phyloP scores from a whole-genome alignment of 2,329 filamentous ascomycete genomes.

The Aspergillus ustus region DNA sequence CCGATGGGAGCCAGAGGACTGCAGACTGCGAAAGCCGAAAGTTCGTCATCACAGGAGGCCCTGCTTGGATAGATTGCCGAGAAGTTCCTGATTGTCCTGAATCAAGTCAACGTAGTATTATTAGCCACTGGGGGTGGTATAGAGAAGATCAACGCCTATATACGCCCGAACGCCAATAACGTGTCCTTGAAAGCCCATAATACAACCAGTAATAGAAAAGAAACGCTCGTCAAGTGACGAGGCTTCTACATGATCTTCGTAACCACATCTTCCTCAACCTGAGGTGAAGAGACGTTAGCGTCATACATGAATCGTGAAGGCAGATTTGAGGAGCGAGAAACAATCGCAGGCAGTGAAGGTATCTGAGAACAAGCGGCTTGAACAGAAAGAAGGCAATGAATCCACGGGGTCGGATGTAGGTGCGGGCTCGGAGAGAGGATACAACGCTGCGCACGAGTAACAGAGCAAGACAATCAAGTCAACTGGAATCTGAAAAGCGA shows the following conservation, averaged over 20 bases:
- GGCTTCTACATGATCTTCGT: constrained; percentile 79
- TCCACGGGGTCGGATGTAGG: not conserved
- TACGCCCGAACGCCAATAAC: constrained; percentile 32
- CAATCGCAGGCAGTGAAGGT: not conserved
- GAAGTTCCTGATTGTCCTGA: constrained; percentile 38
- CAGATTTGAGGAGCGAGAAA: not conserved
- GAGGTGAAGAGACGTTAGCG: constrained; percentile 52
- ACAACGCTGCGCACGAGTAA: not conserved
- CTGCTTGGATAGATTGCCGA: constrained; percentile 32
- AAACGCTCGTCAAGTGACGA: constrained; percentile 27
- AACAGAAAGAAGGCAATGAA: not conserved
- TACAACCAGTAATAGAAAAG: constrained; percentile 26
- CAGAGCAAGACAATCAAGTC: not conserved
- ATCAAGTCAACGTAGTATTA: constrained; percentile 34
- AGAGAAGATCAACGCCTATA: constrained; percentile 35
- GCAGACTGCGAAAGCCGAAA: constrained; percentile 1
- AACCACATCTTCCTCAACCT: constrained; percentile 84
- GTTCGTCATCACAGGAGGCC: constrained; percentile 28
- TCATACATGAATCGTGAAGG: not conserved
- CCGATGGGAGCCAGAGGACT: constrained; percentile 22
- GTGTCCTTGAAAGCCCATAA: constrained; percentile 23
- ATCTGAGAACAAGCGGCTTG: not conserved
- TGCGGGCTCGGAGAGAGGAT: not conserved
- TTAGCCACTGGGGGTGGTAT: constrained; percentile 33
- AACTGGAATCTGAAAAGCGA: not conserved